Conservation (phyloP, 2,329 filamentous ascomycete species). For the Aschersonia sp. region DNA sequence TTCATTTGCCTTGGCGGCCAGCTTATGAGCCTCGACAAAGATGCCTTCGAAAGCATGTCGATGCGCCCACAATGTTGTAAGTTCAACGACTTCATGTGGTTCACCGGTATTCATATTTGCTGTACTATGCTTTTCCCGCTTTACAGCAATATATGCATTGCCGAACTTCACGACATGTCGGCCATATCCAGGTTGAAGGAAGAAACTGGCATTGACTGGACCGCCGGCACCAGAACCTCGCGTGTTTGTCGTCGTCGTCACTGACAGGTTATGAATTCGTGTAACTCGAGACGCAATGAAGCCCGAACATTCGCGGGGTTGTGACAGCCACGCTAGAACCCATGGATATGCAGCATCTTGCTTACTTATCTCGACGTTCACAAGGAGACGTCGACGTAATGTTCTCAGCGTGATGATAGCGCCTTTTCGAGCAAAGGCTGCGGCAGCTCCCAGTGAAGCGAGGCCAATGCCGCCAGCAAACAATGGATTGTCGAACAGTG, state of each 20-base stretch:
- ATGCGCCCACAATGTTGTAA: conserved; percentile 84
- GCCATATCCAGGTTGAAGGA: conserved; percentile 82
- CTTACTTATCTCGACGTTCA: conserved; percentile 90
- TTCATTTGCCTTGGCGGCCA: conserved; percentile 68
- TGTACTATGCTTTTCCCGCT: conserved; percentile 72
- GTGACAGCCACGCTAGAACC: conserved; percentile 88
- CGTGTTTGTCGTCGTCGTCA: conserved; percentile 40
- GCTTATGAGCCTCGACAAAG: conserved; percentile 71
- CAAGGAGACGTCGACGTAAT: conserved; percentile 71
- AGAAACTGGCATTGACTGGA: conserved; percentile 64
- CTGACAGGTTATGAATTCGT: conserved; percentile 44
- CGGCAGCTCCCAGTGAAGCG: conserved; percentile 69
- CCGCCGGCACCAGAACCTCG: conserved; percentile 46
- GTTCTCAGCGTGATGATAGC: conserved; percentile 57
- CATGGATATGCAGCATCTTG: conserved; percentile 88
- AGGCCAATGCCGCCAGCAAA: conserved; percentile 74
- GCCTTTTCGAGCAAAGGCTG: conserved; percentile 69
- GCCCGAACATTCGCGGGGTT: conserved; percentile 53
- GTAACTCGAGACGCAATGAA: conserved; percentile 45
- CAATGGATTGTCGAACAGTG: conserved; percentile 47
- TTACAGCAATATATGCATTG: conserved; percentile 76
- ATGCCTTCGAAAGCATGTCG: conserved; percentile 82
- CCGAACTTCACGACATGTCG: conserved; percentile 77
- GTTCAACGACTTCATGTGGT: conserved; percentile 84
- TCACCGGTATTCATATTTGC: conserved; percentile 70